A percentile compares a stretch with the other conserved stretches of the same genome.
Evolutionary conservation across 2,329 filamentous ascomycete genomes (phyloP).

Genomic region (Diaporthe sp.): DNA sequence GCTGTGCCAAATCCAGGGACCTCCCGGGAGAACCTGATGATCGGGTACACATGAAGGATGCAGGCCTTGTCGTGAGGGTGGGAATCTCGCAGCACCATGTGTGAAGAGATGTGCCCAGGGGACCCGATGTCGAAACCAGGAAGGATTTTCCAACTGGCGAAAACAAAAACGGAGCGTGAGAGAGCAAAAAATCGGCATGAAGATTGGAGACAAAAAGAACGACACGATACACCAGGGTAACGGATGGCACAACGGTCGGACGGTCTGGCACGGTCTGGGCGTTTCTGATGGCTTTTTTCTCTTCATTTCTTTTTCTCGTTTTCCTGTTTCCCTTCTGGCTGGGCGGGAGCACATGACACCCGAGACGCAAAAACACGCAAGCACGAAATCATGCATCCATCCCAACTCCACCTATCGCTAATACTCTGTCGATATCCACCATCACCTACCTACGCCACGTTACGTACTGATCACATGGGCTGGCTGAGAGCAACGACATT

Average conservation of each 20-base stretch:
- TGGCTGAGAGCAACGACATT: neutral
- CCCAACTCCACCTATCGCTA: constrained; percentile 6
- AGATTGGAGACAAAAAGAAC: constrained; percentile 14
- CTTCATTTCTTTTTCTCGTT: neutral
- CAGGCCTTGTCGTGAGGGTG: neutral
- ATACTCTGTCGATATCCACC: constrained; percentile 6
- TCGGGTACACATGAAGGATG: neutral
- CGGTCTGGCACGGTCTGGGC: constrained; percentile 29
- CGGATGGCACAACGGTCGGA: constrained; percentile 4
- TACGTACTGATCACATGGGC: neutral
- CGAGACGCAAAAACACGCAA: neutral
- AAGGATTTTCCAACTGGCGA: neutral
- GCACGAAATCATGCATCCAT: no score
- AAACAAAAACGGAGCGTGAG: neutral
- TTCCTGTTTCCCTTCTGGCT: neutral
- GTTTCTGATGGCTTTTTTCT: constrained; percentile 12
- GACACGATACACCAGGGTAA: constrained; percentile 12
- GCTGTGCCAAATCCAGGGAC: neutral
- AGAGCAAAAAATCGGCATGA: neutral
- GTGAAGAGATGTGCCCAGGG: no score
- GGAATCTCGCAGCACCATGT: neutral
- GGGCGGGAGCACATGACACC: neutral
- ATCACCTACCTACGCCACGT: no score
- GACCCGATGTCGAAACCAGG: neutral
- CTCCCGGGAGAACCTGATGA: neutral